Conservation (phyloP, 768 basidiomycete species). For the Boletales sp. region DNA sequence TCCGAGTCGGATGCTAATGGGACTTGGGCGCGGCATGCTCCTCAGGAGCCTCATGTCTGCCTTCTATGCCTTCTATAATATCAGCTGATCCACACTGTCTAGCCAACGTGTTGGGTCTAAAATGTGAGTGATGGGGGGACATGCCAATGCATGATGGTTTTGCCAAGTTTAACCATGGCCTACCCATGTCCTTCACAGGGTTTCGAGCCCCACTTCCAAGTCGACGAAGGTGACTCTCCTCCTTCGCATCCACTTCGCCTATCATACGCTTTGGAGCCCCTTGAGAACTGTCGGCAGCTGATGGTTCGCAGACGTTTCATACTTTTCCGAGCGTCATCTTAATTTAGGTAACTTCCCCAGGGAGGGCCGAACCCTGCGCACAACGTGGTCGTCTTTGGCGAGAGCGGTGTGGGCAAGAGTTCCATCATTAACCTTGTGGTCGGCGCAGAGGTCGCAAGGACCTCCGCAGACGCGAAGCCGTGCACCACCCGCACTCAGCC, state of each 20-base stretch:
- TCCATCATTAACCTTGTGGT: conserved; percentile 40
- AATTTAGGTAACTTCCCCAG: conserved; percentile 6
- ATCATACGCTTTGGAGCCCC: not conserved
- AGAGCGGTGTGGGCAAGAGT: conserved; percentile 42
- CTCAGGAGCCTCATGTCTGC: not conserved
- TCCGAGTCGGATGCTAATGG: too few species aligned
- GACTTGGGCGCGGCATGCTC: not conserved
- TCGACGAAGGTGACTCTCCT: not conserved
- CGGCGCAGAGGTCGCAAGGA: conserved; percentile 26
- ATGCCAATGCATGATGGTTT: not conserved
- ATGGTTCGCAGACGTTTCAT: conserved; percentile 15
- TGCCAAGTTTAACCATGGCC: not conserved
- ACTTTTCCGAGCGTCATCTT: not conserved
- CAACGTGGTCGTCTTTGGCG: conserved; percentile 45
- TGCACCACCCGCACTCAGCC: conserved; percentile 31
- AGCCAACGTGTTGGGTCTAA: conserved; percentile 11
- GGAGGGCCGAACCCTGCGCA: conserved; percentile 1
- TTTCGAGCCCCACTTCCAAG: not conserved
- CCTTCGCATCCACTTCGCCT: not conserved
- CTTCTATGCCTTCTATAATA: too few species aligned
- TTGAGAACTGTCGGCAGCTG: not conserved
- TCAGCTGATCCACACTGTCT: not conserved
- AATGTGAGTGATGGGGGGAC: not conserved
- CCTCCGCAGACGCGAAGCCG: conserved; percentile 31
- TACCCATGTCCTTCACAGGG: not conserved